These are phyloP conservation scores for Fusarium beomiforme DNA, from an alignment of 2,329 filamentous ascomycete genomes.

Conservation along the genomic window DNA sequence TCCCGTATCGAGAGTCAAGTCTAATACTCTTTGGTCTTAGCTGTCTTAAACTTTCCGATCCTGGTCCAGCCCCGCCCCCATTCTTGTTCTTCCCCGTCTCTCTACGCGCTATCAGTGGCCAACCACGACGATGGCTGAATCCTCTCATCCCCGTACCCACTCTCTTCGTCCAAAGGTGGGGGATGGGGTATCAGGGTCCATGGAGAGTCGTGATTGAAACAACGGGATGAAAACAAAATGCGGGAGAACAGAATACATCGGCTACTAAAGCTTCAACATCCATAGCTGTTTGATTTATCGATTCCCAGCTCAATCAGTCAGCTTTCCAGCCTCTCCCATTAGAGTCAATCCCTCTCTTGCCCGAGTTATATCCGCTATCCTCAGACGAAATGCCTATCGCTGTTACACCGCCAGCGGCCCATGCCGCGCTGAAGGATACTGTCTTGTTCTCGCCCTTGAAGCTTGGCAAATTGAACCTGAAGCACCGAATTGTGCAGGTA, in stretches of 20 bases:
- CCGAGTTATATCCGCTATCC: neutral
- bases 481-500: conserved; percentile 52
- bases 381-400: conserved; percentile 37
- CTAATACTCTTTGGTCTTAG: neutral
- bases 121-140: neutral
- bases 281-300: neutral
- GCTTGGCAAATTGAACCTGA: conserved; percentile 46
- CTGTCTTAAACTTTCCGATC: neutral
- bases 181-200: neutral
- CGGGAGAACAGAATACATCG: neutral
- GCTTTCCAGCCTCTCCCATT: neutral
- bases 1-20: too few relatives aligned
- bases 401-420: conserved; percentile 29
- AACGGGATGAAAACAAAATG: neutral
- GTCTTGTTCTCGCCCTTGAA: conserved; percentile 49
- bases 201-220: neutral
- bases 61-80: neutral
- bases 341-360: neutral
- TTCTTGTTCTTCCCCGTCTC: neutral
- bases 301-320: neutral
- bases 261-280: conserved; percentile 10
- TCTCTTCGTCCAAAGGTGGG: neutral
- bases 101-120: neutral
- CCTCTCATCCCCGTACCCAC: neutral
- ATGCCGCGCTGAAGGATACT: conserved; percentile 39